These are phyloP conservation scores for Serendipita sp. DNA, from an alignment of 768 basidiomycete genomes.

Conservation along the genomic window DNA sequence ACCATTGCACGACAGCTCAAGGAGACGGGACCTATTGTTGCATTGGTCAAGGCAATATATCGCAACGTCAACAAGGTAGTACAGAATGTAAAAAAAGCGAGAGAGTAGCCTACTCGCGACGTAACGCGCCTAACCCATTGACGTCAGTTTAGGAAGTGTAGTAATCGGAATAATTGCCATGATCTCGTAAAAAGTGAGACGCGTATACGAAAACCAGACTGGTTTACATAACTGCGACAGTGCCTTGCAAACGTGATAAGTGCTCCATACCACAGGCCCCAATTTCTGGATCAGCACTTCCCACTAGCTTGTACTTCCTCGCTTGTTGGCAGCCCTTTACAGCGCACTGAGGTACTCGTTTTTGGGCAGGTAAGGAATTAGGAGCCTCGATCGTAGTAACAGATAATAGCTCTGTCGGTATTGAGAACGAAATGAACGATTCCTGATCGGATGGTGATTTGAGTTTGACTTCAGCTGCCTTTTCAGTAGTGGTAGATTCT, in stretches of 20 bases:
- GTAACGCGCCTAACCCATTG: too few relatives aligned
- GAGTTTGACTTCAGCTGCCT: not conserved
- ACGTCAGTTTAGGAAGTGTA: too few relatives aligned
- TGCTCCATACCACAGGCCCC: slow-evolving; percentile 3
- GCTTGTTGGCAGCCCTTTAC: not conserved
- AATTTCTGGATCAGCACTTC: not conserved
- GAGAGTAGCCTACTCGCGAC: not conserved
- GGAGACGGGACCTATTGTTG: not conserved
- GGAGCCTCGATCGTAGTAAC: not conserved
- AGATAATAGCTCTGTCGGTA: not conserved
- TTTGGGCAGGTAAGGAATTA: not conserved
- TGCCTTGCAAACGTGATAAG: not conserved
- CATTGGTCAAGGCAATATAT: not conserved
- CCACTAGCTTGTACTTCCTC: slow-evolving; percentile 3
- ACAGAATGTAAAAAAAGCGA: not conserved
- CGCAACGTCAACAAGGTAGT: not conserved
- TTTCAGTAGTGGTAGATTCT: not conserved
- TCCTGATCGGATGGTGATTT: not conserved
- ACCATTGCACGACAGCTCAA: not conserved
- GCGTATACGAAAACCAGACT: too few relatives aligned
- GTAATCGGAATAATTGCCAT: too few relatives aligned
- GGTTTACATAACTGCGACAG: too few relatives aligned
- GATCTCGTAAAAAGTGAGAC: too few relatives aligned
- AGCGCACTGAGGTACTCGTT: not conserved
- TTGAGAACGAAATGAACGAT: not conserved